Conservation (phyloP, 2,329 filamentous ascomycete genomes). For the Curvularia sp. region DNA sequence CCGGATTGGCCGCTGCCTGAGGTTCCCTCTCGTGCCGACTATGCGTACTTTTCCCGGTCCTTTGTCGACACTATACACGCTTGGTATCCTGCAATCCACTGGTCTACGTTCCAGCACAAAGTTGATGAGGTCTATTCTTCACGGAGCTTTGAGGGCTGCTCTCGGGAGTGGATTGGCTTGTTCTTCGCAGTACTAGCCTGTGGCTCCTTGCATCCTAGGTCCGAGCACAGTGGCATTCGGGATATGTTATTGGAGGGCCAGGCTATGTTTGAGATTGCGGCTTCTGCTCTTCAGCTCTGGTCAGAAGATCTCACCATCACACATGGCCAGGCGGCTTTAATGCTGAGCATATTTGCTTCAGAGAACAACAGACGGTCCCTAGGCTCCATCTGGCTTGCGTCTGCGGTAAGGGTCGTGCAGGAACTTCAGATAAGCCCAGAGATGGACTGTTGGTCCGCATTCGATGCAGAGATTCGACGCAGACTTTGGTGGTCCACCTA, state of each 20-base stretch:
- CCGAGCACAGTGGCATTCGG: slow-evolving; percentile 62
- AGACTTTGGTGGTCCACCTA: slow-evolving; percentile 96
- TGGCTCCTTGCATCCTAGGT: slow-evolving; percentile 74
- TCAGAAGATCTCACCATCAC: slow-evolving; percentile 78
- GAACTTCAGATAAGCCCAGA: slow-evolving; percentile 83
- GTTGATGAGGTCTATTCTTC: slow-evolving; percentile 78
- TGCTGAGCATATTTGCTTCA: slow-evolving; percentile 79
- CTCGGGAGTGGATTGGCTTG: slow-evolving; percentile 76
- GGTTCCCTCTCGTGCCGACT: slow-evolving; percentile 72
- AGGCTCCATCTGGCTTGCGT: slow-evolving; percentile 85
- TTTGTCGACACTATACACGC: slow-evolving; percentile 81
- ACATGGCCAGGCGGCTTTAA: slow-evolving; percentile 72
- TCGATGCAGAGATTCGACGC: slow-evolving; percentile 85
- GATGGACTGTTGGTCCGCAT: slow-evolving; percentile 71
- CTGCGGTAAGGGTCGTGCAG: slow-evolving; percentile 79
- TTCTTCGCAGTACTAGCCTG: slow-evolving; percentile 86
- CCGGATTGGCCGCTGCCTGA: slow-evolving; percentile 62
- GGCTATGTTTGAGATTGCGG: slow-evolving; percentile 74
- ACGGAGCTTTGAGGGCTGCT: slow-evolving; percentile 65
- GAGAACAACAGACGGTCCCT: slow-evolving; percentile 87
- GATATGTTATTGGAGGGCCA: slow-evolving; percentile 62
- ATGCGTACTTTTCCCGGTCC: slow-evolving; percentile 74
- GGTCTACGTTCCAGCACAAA: slow-evolving; percentile 79
- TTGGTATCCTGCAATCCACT: slow-evolving; percentile 85
- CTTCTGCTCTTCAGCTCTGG: slow-evolving; percentile 79